Evolutionary conservation across 257 asterid species (phyloP), one percentile per base, ranked within the genome.

Genomic region (Linderniella brevidens): DNA sequence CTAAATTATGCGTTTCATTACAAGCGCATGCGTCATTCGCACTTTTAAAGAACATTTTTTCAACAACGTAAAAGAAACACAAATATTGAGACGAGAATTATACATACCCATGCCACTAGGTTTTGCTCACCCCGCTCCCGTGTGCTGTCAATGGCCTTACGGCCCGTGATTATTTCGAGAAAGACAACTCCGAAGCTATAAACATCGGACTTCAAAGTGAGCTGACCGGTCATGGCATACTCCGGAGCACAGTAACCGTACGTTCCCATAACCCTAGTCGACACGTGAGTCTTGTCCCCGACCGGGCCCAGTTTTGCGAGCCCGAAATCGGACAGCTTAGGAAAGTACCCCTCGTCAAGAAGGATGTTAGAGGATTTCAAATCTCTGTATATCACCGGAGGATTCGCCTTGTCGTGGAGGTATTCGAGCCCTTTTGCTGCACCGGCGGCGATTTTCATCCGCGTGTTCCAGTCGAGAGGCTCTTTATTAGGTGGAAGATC

Each of bases 201-300:
- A 47, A 88, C 97, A 37, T 88, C 97, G 8, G 97, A 88, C 59
- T 88, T 88, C 69, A 84, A 64, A 17, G 97, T 88, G 60, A 88
- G 95, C 46, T 88, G 97, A 45, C 97, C 97, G 18, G 97, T 88
- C 97, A 88, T 88, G 40, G 97, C 97, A 49, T 87, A 87, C 66
- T 87, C 97, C 0, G 97, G 97, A 50, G 97, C 97, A 67, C 97
- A 87, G 56, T 87, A 87, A 55, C 97, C 97, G 12, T 87, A 87
- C 13, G 97, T 87, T 46, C 97, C 97, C 97, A 87, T 87, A 67
- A 87, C 97, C 70, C 97, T 73, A 8, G 97, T 88, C 2, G 97
- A 88, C 56, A 88, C 97, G 9, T 88, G 97, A 50, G 95, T 88
- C 69, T 88, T 88, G 52, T 88, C 98, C 7, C 98, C 98, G 56